phyloP scores from a whole-genome alignment of 2,329 filamentous ascomycete species.

The Chaetomium olivaceum region DNA sequence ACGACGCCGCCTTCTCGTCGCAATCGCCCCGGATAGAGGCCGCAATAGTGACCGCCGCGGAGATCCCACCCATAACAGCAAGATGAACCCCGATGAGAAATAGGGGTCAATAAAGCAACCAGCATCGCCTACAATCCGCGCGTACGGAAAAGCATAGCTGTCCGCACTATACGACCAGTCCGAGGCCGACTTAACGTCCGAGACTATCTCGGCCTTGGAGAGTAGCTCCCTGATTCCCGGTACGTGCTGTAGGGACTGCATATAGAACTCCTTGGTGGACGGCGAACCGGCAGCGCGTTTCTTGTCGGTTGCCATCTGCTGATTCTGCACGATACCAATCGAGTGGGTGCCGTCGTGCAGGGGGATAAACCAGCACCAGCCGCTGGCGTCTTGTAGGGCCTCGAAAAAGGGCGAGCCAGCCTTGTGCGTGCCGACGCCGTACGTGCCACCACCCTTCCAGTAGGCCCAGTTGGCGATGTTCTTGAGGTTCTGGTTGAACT shows the following conservation, averaged over 20 bases:
- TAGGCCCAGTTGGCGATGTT: conserved; percentile 54
- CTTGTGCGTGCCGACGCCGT: conserved; percentile 39
- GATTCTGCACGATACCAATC: conserved; percentile 46
- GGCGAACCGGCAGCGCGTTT: conserved; percentile 23
- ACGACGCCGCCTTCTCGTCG: neutral
- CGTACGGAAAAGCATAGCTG: conserved; percentile 43
- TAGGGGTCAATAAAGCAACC: conserved; percentile 52
- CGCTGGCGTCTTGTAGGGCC: conserved; percentile 47
- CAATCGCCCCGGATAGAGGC: neutral
- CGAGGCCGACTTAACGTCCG: conserved; percentile 44
- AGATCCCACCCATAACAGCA: conserved; percentile 45
- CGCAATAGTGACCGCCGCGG: conserved; percentile 47
- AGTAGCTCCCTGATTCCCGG: conserved; percentile 37
- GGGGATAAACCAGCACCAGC: conserved; percentile 54
- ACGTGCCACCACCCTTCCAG: conserved; percentile 42
- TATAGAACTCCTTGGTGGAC: conserved; percentile 38
- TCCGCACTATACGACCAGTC: conserved; percentile 52
- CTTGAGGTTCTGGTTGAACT: conserved; percentile 49
- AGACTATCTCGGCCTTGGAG: conserved; percentile 31
- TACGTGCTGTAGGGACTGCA: conserved; percentile 37
- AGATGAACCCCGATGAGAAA: conserved; percentile 53
- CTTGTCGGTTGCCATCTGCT: conserved; percentile 27
- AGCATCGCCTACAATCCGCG: conserved; percentile 49
- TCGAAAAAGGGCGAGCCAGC: conserved; percentile 48
- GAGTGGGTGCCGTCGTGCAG: conserved; percentile 49